These are phyloP conservation scores for Ramularia endophylla DNA, from an alignment of 2,329 filamentous ascomycete genomes.

Conservation along the genomic window DNA sequence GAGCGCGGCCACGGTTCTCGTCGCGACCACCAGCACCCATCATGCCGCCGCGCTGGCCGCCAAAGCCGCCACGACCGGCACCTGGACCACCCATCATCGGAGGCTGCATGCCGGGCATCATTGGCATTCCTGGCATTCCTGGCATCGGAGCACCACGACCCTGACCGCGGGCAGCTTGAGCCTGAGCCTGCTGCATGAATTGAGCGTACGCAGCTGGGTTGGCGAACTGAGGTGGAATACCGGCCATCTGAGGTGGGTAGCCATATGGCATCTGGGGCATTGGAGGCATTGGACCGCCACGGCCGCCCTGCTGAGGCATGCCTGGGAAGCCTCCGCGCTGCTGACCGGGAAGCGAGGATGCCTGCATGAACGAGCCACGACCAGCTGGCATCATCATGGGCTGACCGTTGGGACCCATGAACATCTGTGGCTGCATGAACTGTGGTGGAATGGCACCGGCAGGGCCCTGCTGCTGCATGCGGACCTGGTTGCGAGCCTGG, in stretches of 20 bases:
- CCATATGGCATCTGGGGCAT: constrained; percentile 83
- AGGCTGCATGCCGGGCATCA: constrained; percentile 45
- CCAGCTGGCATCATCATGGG: constrained; percentile 53
- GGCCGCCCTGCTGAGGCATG: constrained; percentile 78
- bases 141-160: constrained; percentile 63
- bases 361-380: constrained; percentile 53
- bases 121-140: constrained; percentile 63
- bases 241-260: constrained; percentile 60
- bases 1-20: constrained; percentile 34
- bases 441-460: constrained; percentile 71
- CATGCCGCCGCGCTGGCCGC: constrained; percentile 24
- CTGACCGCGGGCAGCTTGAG: constrained; percentile 66
- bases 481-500: constrained; percentile 96
- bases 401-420: constrained; percentile 77
- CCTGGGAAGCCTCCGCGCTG: constrained; percentile 78
- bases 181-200: constrained; percentile 67
- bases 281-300: constrained; percentile 80
- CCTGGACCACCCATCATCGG: constrained; percentile 53
- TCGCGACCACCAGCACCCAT: constrained; percentile 33
- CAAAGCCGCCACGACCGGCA: constrained; percentile 34
- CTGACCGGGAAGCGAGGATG: constrained; percentile 66
- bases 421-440: constrained; percentile 79
- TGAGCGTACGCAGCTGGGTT: constrained; percentile 59
- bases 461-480: constrained; percentile 94
- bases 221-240: constrained; percentile 71